Percentiles rank a stretch among this genome's conserved stretches.
Evolutionary conservation across 768 basidiomycete species (phyloP).

Genomic region (Nidularia pulvinata): DNA sequence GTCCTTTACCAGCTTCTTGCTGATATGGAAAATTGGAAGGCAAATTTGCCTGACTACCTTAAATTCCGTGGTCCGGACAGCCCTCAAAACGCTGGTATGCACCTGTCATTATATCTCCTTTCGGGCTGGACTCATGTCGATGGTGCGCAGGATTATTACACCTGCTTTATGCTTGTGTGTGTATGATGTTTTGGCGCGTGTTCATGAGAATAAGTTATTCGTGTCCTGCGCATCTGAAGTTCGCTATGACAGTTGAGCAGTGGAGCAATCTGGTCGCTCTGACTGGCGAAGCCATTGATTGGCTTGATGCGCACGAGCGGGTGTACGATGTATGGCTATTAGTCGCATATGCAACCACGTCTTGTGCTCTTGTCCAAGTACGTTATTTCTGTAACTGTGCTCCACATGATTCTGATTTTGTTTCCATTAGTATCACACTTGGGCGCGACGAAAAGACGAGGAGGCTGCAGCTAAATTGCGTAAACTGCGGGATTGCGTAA

Average conservation of each 20-base stretch:
- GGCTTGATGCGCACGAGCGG: slow-evolving; percentile 81
- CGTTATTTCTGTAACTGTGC: slow-evolving; percentile 11
- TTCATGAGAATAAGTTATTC: slow-evolving; percentile 98
- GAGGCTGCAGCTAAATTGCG: slow-evolving; percentile 75
- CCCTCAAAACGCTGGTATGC: slow-evolving; percentile 65
- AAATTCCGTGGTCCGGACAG: slow-evolving; percentile 75
- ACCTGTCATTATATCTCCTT: not conserved
- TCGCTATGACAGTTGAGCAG: slow-evolving; percentile 75
- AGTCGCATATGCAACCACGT: slow-evolving; percentile 86
- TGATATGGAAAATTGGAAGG: slow-evolving; percentile 79
- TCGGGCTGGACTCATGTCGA: not conserved
- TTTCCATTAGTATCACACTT: slow-evolving; percentile 81
- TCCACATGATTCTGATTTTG: slow-evolving; percentile 5
- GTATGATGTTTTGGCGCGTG: slow-evolving; percentile 97
- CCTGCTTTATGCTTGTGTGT: slow-evolving; percentile 84
- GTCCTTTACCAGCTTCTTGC: slow-evolving; percentile 62
- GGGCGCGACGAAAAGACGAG: slow-evolving; percentile 79
- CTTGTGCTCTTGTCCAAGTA: slow-evolving; percentile 91
- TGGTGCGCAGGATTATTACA: slow-evolving; percentile 73
- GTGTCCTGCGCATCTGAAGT: slow-evolving; percentile 88
- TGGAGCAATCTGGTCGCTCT: slow-evolving; percentile 76
- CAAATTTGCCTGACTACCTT: slow-evolving; percentile 74
- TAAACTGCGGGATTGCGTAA: slow-evolving; percentile 81
- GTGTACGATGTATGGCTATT: slow-evolving; percentile 88
- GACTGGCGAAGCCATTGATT: slow-evolving; percentile 84